phyloP scores from a whole-genome alignment of 208 protist species.

The Vickermania spadyakhi region DNA sequence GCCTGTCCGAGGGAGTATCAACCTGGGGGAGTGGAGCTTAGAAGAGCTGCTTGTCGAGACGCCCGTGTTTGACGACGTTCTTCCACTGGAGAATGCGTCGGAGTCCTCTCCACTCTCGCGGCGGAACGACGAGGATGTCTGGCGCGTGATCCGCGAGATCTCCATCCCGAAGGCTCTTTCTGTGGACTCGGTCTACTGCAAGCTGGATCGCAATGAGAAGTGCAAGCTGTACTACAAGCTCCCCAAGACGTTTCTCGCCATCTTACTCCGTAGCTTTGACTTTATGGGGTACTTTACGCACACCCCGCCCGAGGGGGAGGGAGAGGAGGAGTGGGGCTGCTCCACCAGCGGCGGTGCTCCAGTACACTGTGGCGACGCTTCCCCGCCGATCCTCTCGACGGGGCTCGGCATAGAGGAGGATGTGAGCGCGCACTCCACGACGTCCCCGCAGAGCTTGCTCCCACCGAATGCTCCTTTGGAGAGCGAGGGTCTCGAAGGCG shows the following conservation, averaged over 20 bases:
- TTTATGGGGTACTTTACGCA: slow-evolving; percentile 89
- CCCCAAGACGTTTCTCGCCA: slow-evolving; percentile 69
- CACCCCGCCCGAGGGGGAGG: slow-evolving; percentile 5
- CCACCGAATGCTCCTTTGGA: too few species aligned
- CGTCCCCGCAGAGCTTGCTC: neutral
- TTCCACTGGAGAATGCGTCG: too few species aligned
- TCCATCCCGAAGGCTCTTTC: slow-evolving; percentile 44
- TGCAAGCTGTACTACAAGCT: slow-evolving; percentile 38
- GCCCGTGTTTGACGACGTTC: too few species aligned
- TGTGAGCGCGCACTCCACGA: neutral
- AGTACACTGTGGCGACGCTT: neutral
- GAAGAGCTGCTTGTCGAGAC: slow-evolving; percentile 12
- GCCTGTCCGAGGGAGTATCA: slow-evolving; percentile 33
- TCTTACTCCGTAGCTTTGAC: slow-evolving; percentile 81
- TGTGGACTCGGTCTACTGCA: slow-evolving; percentile 12
- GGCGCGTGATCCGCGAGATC: slow-evolving; percentile 33
- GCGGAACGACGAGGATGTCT: slow-evolving; percentile 17
- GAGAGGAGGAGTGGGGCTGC: slow-evolving; percentile 11
- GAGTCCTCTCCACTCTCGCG: too few species aligned
- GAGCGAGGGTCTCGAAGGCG: neutral
- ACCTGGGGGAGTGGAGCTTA: slow-evolving; percentile 77
- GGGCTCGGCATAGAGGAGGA: neutral
- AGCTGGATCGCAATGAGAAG: slow-evolving; percentile 3
- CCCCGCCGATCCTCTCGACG: neutral
- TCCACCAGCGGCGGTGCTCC: slow-evolving; percentile 3